Base-by-base conservation (phyloP, 306 rosid genomes). In the Castanea sativa region DNA sequence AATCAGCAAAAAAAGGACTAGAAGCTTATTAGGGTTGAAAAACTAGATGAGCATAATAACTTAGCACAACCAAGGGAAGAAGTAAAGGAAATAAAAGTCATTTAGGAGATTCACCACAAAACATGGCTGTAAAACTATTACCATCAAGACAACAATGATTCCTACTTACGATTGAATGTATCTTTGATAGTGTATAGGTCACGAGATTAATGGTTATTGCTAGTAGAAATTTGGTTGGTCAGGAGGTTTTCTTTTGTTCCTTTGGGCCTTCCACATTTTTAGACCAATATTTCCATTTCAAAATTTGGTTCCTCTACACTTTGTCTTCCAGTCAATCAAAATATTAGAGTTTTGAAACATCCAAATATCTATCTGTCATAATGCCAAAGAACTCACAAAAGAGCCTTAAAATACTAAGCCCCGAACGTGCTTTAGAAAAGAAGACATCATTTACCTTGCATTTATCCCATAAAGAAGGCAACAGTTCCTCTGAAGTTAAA, bases 391-490 rank as follows among this genome's bases (percentile, higher is more conserved):
- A 43, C 15, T 6, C 32, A 21, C 3, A 32, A 74, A 21, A 19
- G 53, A 74, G 33, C 10, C 69, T 58, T 38, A 30, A 75, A 43
- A 2, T 18, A 53, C 29, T 29, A n/a, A 77, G 67, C 59, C 35
- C 69, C n/a, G 25, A 58, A 56, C 55, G 13, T 78, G 53, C 27
- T 25, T 38, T 20, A 29, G 7, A 27, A 57, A 76, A 69, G 13
- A 29, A 78, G n/a, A 76, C 33, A 49, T 27, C 27, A 67, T 80
- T 29, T 85, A 93, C 99, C 98, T 95, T 95, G 98, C 99, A 95
- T 80, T 93, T 95, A 59, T 95, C 97, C 99, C 99, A 95, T 73
- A 95, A 83, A 71, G 99, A 93, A 78, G 99, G 99, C 77, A 95
- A 78, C n/a, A 95, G 84, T 85, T 95, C 97, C 88, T 95, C 99